Percentiles rank a stretch among this genome's conserved stretches.
These are phyloP conservation scores for Salix udensis DNA, from an alignment of 345 rosid genomes.

Conservation along the genomic window DNA sequence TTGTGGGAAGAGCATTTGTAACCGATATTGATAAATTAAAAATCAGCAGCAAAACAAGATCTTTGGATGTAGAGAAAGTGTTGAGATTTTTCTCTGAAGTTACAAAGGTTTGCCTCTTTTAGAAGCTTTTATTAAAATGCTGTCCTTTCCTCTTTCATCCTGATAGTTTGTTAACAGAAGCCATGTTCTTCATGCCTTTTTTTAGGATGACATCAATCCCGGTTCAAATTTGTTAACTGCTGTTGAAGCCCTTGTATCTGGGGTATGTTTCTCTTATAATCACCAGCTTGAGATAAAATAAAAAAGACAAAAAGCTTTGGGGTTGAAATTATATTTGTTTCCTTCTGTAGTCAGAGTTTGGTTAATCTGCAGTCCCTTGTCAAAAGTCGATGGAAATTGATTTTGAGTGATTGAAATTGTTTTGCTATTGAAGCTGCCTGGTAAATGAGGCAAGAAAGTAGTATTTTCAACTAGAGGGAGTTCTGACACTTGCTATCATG, in stretches of 20 bases:
- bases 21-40: conserved; percentile 96
- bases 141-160: conserved; percentile 1
- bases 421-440: neutral
- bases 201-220: conserved; percentile 83
- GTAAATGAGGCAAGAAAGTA: neutral
- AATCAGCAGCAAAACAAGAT: conserved; percentile 85
- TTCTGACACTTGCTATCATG: neutral
- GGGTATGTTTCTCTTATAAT: conserved; percentile 51
- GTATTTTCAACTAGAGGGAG: neutral
- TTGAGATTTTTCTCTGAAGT: conserved; percentile 78
- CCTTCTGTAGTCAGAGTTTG: neutral
- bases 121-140: conserved; percentile 8
- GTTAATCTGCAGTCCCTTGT: neutral
- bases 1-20: conserved; percentile 99
- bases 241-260: conserved; percentile 85
- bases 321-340: conserved; percentile 1
- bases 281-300: neutral
- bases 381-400: neutral
- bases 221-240: conserved; percentile 93
- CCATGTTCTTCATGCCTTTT: conserved; percentile 24
- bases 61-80: conserved; percentile 66
- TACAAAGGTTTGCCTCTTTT: conserved; percentile 53
- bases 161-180: conserved; percentile 13
- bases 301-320: neutral
- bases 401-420: neutral